Evolutionary conservation across 2,329 filamentous ascomycete species (phyloP).

Genomic region (Colletotrichum truncatum): DNA sequence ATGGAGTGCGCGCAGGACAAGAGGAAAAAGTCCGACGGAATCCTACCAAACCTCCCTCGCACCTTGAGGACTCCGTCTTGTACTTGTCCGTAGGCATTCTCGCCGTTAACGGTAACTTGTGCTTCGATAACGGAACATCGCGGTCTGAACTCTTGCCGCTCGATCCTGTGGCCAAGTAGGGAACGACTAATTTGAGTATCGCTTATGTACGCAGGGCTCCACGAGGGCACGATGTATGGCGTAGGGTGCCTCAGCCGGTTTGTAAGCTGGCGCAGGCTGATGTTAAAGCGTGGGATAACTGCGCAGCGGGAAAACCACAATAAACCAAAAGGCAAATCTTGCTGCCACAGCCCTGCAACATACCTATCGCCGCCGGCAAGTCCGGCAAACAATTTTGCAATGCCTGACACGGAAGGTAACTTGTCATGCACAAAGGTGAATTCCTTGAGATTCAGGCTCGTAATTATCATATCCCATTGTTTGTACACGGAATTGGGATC

Average conservation of each 20-base stretch:
- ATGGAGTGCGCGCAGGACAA: background rate
- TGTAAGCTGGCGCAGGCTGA: background rate
- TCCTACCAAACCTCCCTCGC: background rate
- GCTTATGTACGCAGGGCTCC: background rate
- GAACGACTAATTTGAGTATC: no score
- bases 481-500: no score
- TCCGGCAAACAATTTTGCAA: background rate
- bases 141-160: background rate
- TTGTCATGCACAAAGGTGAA: background rate
- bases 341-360: background rate
- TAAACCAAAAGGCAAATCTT: background rate
- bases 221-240: background rate
- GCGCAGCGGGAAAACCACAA: background rate
- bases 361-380: background rate
- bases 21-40: background rate
- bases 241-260: background rate
- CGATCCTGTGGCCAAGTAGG: no score
- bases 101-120: background rate
- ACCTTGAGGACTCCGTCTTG: background rate
- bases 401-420: background rate
- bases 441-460: no score
- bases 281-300: background rate
- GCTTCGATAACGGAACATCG: background rate
- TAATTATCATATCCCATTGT: no score
- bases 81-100: background rate